Percentiles rank a stretch among this genome's conserved stretches.
Evolutionary conservation across 2,329 filamentous ascomycete species (phyloP).

Genomic region (Hypoxylon sp.): DNA sequence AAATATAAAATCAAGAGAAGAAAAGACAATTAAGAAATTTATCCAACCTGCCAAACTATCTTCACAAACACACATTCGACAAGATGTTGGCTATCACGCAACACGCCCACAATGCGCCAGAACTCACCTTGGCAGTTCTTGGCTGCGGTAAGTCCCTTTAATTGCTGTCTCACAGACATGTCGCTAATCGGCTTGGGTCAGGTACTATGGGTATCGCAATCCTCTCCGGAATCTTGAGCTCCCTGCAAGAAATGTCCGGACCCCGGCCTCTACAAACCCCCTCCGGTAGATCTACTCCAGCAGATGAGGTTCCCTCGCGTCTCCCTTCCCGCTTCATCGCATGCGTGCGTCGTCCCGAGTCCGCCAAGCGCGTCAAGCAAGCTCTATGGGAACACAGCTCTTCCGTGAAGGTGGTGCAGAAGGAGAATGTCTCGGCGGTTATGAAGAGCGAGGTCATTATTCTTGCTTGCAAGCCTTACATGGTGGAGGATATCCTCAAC

Average conservation of each 20-base stretch:
- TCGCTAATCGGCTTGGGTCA: conserved; percentile 48
- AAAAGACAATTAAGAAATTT: too few relatives aligned
- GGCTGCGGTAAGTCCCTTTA: conserved; percentile 72
- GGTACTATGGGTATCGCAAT: conserved; percentile 89
- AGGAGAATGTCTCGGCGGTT: conserved; percentile 75
- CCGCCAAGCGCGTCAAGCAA: conserved; percentile 72
- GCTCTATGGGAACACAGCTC: conserved; percentile 70
- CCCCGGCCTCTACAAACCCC: conserved; percentile 56
- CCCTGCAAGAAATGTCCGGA: conserved; percentile 64
- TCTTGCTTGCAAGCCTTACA: conserved; percentile 82
- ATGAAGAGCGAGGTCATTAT: conserved; percentile 76
- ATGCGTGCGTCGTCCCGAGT: conserved; percentile 76
- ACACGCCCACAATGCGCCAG: conserved; percentile 50
- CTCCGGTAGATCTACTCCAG: conserved; percentile 55
- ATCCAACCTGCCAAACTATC: not conserved
- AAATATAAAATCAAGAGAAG: conserved; percentile 10
- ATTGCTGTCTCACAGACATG: conserved; percentile 1
- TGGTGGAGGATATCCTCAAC: conserved; percentile 72
- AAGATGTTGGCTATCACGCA: conserved; percentile 47
- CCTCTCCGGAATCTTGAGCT: conserved; percentile 79
- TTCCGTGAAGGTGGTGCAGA: conserved; percentile 71
- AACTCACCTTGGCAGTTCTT: conserved; percentile 79
- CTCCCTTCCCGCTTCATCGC: conserved; percentile 82
- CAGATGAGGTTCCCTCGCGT: conserved; percentile 60
- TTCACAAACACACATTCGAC: not conserved